phyloP scores from a whole-genome alignment of 805 yeast species.

The Kluyveromyces lactis region DNA sequence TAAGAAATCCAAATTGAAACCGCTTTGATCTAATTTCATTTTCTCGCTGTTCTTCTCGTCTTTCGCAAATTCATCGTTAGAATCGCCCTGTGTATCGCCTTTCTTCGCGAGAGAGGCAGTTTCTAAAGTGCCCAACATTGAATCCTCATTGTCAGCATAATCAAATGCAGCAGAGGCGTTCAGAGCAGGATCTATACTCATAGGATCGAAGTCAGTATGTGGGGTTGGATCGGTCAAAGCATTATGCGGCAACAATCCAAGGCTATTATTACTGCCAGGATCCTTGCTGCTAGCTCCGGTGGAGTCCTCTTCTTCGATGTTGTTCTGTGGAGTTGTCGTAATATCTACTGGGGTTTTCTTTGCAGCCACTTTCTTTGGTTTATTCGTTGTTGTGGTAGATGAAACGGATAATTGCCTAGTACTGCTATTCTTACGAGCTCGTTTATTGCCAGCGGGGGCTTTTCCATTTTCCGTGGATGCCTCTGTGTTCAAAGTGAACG shows the following conservation, averaged over 20 bases:
- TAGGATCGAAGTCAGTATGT: constrained; percentile 10
- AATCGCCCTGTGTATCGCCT: background rate
- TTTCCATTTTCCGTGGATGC: background rate
- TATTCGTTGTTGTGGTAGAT: background rate
- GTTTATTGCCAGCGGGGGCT: background rate
- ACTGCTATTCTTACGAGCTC: background rate
- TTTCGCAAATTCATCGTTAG: background rate
- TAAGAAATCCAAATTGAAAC: constrained; percentile 15
- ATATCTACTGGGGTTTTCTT: background rate
- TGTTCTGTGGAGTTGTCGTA: constrained; percentile 1
- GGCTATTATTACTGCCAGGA: constrained; percentile 5
- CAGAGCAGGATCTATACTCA: constrained; percentile 9
- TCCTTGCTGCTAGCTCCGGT: constrained; percentile 8
- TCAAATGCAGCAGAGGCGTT: constrained; percentile 6
- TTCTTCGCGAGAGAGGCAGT: constrained; percentile 2
- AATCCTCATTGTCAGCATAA: constrained; percentile 7
- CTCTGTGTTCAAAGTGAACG: constrained; percentile 1
- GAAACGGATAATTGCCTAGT: background rate
- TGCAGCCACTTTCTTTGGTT: background rate
- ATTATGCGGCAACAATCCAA: constrained; percentile 5
- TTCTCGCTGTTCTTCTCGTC: background rate
- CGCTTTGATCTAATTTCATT: constrained; percentile 4
- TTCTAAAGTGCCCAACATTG: constrained; percentile 4
- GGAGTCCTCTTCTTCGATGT: constrained; percentile 1
- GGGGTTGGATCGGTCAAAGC: constrained; percentile 10